Evolutionary conservation across 2,329 filamentous ascomycete genomes (phyloP), one percentile per base, ranked within the genome.

Genomic region (Xylaria polymorpha): DNA sequence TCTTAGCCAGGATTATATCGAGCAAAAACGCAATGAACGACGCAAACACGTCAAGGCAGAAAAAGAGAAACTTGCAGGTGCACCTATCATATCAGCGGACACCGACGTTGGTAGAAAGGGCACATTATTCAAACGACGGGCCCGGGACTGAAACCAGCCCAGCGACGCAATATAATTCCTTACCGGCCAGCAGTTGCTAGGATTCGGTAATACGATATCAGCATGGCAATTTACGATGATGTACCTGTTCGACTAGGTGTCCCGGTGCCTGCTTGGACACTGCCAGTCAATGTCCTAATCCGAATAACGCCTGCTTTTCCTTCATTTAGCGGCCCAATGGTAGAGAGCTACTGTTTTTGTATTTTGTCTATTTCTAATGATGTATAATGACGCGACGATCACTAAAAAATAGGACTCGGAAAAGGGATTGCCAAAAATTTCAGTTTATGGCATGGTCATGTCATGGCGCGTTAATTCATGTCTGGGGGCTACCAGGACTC

Each of bases 1-100:
- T 75, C 84, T 98, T 20, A 94, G 90, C 75, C 94, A 97, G 79
- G 91, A 91, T 18, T 88, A 89, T 4, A 92, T 98, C 68, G 94
- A 98, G 73, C 87, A 90, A 73, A 87, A 92, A 70, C 85, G 95
- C 57, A 85, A 88, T 56, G 90, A 94, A 76, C 86, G 92, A 59
- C 87, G 91, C 58, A 84, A 86, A 46, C 78, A 78, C 39, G 79
- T 84, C 58, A 85, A 84, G 74, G 82, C 82, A 9, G 84, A 85
- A 68, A 80, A 82, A 59, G 84, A 85, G 67, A 77, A 74, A 63
- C 66, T 78, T 37, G 66, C 75, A 41, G 71, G 78, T 32, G 75
- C 75, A 18, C 76, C 77, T 35, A 77, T 78, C 64, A 77, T 80
- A 65, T 73, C 77, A 51, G 75, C 77, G 2, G 80, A 81, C 43